Base-by-base conservation (phyloP, 2,329 filamentous ascomycete genomes). In the Fusarium acutatum region DNA sequence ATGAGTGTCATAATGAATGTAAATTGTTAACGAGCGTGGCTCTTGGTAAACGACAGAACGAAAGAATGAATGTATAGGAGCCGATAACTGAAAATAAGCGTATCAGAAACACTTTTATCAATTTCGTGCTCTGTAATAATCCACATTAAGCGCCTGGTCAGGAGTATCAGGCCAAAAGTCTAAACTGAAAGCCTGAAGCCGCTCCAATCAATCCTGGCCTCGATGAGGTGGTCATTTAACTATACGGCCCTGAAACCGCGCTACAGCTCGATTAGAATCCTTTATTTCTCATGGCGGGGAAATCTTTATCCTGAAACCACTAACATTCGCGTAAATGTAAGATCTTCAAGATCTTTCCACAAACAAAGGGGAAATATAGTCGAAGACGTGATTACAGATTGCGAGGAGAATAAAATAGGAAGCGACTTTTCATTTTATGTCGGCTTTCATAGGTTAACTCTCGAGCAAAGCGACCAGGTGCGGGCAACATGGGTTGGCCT, bases 1-100 rank as follows among this genome's bases (percentile, higher is more conserved):
- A 54, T n/a, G 50, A 54, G 50, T n/a, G 50, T 54, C 50, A 54
- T 54, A 18, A 54, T 40, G 34, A 54, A 30, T 40, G 26, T 10
- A n/a, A 40, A n/a, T 7, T n/a, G 20, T 10, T 22, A 54, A 30
- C 20, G 34, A 54, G 34, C 7, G 34, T 54, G 24, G 34, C 32
- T 22, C 34, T 22, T 13, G 6, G 14, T 6, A 18, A 53, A 53
- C 15, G 34, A 10, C 5, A 54, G 30, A 52, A 53, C 7, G 20
- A 37, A 38, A 22, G 20, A 22, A 37, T 35, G n/a, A 38, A 37
- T 22, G 15, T n/a, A n/a, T 6, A 40, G 1, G 6, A 7, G 7
- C 24, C 8, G 6, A 40, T 40, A 10, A 7, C 4, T n/a, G 6
- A 7, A 28, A 18, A 24, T 2, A 14, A 30, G 7, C 47, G 20